phyloP scores from a whole-genome alignment of 306 rosid genomes.

The Vigna radiata region DNA sequence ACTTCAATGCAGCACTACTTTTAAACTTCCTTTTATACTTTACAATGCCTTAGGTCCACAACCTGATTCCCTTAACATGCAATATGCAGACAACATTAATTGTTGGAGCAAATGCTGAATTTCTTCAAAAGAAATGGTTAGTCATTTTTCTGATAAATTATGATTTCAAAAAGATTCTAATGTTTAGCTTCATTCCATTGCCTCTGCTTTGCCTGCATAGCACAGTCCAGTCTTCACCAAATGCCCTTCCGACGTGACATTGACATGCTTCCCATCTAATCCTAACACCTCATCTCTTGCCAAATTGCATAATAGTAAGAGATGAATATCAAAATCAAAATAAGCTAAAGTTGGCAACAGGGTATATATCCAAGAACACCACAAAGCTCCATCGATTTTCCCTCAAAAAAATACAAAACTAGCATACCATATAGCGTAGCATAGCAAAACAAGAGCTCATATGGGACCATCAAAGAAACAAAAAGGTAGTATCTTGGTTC shows the following conservation, averaged over 20 bases:
- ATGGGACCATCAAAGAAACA: constrained; percentile 24
- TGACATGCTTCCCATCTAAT: neutral
- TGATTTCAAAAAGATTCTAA: too few species aligned
- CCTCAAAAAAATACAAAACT: constrained; percentile 13
- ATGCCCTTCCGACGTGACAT: neutral
- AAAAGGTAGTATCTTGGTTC: constrained; percentile 33
- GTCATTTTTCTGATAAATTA: too few species aligned
- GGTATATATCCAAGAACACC: too few species aligned
- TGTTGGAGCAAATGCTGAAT: constrained; percentile 29
- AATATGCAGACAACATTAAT: constrained; percentile 25
- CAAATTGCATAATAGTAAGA: neutral
- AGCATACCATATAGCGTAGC: neutral
- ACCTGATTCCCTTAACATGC: constrained; percentile 22
- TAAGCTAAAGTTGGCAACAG: constrained; percentile 2
- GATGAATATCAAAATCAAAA: constrained; percentile 10
- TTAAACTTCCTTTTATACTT: constrained; percentile 52
- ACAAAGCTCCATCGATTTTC: neutral
- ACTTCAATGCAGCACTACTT: constrained; percentile 38
- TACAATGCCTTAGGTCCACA: constrained; percentile 58
- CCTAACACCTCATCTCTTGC: neutral
- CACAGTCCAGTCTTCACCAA: neutral
- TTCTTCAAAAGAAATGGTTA: too few species aligned
- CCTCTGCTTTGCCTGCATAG: neutral
- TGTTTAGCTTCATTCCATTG: neutral
- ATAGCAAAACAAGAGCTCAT: neutral